Evolutionary conservation across 495 filamentous ascomycete genomes (phyloP).

Genomic region (Evernia prunastri): DNA sequence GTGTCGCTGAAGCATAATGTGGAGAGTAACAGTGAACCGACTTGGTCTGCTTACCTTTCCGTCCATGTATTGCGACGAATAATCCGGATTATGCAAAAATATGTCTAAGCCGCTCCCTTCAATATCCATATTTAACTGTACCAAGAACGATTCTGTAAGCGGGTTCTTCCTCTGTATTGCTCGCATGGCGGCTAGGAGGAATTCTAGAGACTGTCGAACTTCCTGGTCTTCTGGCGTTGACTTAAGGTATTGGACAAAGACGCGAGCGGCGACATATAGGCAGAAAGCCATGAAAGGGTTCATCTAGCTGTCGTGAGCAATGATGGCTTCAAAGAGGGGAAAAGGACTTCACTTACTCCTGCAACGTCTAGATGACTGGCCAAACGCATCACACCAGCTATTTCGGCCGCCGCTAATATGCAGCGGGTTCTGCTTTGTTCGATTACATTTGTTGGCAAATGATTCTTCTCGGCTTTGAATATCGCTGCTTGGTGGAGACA

Average conservation of each 20-base stretch:
- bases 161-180: conserved; percentile 84
- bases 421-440: conserved; percentile 88
- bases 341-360: conserved; percentile 51
- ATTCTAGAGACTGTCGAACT: conserved; percentile 75
- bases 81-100: conserved; percentile 22
- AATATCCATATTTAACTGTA: conserved; percentile 88
- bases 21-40: not conserved
- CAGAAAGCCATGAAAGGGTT: conserved; percentile 96
- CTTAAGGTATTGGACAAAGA: conserved; percentile 94
- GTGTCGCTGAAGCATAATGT: not conserved
- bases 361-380: conserved; percentile 84
- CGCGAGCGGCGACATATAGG: conserved; percentile 86
- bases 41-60: conserved; percentile 10
- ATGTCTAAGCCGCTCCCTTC: conserved; percentile 50
- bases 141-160: conserved; percentile 88
- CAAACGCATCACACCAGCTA: conserved; percentile 95
- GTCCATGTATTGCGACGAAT: conserved; percentile 13
- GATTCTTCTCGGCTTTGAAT: conserved; percentile 90
- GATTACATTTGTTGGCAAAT: conserved; percentile 66
- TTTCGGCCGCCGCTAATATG: conserved; percentile 87
- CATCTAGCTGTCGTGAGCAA: conserved; percentile 55
- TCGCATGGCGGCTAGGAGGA: conserved; percentile 82
- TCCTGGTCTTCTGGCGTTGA: conserved; percentile 78
- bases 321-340: not conserved
- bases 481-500: conserved; percentile 97